Evolutionary conservation across 768 basidiomycete genomes (phyloP), one percentile per base, ranked within the genome.

Genomic region (Strobilomyces confusus): DNA sequence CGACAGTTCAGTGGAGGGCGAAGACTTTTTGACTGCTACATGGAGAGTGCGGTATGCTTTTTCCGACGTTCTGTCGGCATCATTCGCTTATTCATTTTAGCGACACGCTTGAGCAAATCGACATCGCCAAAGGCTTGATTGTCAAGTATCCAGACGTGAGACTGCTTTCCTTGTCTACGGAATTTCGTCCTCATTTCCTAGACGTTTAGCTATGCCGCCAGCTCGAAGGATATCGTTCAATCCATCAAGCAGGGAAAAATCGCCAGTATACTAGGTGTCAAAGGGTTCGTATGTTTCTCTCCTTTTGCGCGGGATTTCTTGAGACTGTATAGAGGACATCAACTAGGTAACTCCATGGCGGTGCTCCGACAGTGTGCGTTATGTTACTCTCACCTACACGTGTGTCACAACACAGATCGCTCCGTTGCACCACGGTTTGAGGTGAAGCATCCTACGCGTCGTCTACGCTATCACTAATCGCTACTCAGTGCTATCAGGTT

Each of bases 31-130:
- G n/a, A 71, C 67, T 1, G 67, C 84, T 1, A 78, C 78, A 0
- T 78, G 77, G 70, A 68, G 78, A 42, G 84, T 83, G 13, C 72
- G 83, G 77, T 79, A 65, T 42, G 79, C 38, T 13, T 17, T 22
- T 23, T 12, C 8, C 1, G 3, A 15, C 13, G 0, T 26, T 23
- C 20, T 13, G 3, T n/a, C n/a, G 15, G 26, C n/a, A 15, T 22
- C 20, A 12, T 0, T 33, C 13, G 13, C 19, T 20, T 5, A n/a
- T n/a, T 1, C 0, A 19, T 48, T 53, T 7, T 46, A 80, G 89
- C 52, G 93, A 97, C 63, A 97, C 95, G 0, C 75, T 98, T 26
- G 95, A 98, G 68, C 95, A 97, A 68, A 93, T 98, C 47, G 95
- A 98, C 63, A 80, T 95, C 11, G 77, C 92, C 6, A 82, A 78